Percentiles rank a stretch among this genome's conserved stretches.
Evolutionary conservation across 163 green algal genomes (phyloP).

Genomic region (Chlamydomonas reinhardtii): DNA sequence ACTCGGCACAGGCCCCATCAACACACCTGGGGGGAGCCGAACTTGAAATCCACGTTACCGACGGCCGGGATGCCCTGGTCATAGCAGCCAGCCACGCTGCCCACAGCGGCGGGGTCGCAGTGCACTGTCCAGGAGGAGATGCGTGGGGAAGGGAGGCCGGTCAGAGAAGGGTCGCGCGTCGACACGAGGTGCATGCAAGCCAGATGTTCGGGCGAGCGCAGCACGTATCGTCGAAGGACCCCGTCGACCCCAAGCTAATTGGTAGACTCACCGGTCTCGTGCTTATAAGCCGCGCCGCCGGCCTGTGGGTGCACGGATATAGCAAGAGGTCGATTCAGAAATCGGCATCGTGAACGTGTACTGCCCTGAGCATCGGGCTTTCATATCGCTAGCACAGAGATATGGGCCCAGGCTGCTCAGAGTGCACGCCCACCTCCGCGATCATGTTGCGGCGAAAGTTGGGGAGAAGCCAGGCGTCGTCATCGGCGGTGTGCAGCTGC

Average conservation of each 20-base stretch:
- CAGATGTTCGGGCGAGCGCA: no score
- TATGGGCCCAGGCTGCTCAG: no score
- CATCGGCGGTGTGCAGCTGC: not conserved
- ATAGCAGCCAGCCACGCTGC: not conserved
- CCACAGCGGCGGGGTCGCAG: not conserved
- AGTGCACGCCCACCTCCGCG: not conserved
- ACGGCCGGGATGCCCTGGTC: not conserved
- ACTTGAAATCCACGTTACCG: not conserved
- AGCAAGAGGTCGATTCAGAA: not conserved
- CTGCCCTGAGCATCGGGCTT: no score
- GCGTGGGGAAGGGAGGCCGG: no score
- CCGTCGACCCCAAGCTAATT: no score
- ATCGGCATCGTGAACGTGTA: not conserved
- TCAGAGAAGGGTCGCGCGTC: no score
- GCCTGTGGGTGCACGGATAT: not conserved
- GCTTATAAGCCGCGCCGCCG: conserved; percentile 1
- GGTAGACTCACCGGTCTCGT: not conserved
- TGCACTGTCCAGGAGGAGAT: not conserved
- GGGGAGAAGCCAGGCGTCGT: not conserved
- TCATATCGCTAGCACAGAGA: no score
- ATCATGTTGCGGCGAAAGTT: not conserved
- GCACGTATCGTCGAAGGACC: no score
- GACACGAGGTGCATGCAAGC: no score
- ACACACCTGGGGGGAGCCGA: not conserved
- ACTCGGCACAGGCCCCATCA: no score